phyloP scores from a whole-genome alignment of 208 protist species.

The Leishmania braziliensis region DNA sequence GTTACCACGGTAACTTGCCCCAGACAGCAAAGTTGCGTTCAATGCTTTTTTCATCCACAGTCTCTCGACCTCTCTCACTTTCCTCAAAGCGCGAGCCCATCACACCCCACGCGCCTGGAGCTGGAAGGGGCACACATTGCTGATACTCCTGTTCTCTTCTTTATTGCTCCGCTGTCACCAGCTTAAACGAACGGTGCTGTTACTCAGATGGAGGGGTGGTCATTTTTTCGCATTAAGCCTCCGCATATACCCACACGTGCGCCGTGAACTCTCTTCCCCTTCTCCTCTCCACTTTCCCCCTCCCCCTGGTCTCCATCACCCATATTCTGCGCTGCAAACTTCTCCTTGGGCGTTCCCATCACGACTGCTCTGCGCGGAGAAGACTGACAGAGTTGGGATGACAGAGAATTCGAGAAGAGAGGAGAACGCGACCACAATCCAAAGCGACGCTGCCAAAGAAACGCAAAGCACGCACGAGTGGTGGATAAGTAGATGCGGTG shows the following conservation, averaged over 20 bases:
- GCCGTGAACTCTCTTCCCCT: background rate
- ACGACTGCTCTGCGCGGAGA: background rate
- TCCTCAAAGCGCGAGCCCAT: background rate
- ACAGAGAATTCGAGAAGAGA: background rate
- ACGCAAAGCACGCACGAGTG: background rate
- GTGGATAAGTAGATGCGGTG: background rate
- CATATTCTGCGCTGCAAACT: background rate
- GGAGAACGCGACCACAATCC: background rate
- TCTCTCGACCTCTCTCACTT: background rate
- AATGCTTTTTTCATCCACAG: background rate
- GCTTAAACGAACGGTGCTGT: background rate
- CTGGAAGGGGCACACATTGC: background rate
- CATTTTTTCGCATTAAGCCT: background rate
- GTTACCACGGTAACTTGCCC: background rate
- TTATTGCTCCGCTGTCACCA: background rate
- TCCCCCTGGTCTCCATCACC: background rate
- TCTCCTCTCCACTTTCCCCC: background rate
- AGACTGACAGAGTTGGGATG: background rate
- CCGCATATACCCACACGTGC: background rate
- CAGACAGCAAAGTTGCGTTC: background rate
- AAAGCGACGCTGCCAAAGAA: background rate
- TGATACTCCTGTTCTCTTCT: background rate
- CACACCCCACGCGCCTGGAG: background rate
- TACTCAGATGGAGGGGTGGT: background rate
- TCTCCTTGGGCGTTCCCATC: background rate